Base-by-base conservation (phyloP, 108 stramenopile genomes). In the Cyclostephanos invisitatus region DNA sequence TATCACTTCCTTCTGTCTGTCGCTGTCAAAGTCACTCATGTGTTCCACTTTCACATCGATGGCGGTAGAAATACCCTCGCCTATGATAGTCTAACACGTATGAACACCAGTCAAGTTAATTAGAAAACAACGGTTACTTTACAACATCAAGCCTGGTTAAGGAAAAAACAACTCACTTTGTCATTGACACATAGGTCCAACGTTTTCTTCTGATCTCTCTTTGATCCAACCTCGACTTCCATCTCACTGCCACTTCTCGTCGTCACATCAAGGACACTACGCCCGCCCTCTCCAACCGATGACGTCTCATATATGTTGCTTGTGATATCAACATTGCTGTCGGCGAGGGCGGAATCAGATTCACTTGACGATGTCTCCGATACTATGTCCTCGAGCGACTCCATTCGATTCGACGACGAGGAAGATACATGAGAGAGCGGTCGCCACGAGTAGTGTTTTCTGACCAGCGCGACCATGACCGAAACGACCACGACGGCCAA, bases 401-500 rank as follows among this genome's bases (percentile, higher is more conserved):
- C 32, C 32, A 32, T 32, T 3, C 32, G 32, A 32, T 32, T 32
- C 15, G 12, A 15, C 44, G 44, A 46, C 44, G 44, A 46, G 44
- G 44, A 15, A 2, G 44, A 46, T 8, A 10, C 1, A 25, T 25
- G 24, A 54, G 25, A 7, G 22, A 8, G 53, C 22, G 7, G 25
- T 25, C 8, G 6, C 21, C 27, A 22, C 53, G 44, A 53, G 59
- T 62, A 73, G 54, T 68, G 63, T 32, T 21, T 25, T 28, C 69
- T 72, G 17, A 29, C 80, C 57, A 71, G 9, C 51, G 55, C 63
- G 7, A 70, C 80, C 38, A 81, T 48, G 14, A 88, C 20, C 42
- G 73, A 82, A 8, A 86, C 18, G 18, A 66, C 73, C 29, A 74
- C 75, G 28, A 79, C 70, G 8, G 50, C 77, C 9, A 64, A 76